Percentiles rank a stretch among this genome's conserved stretches.
These are phyloP conservation scores for Cucurbita moschata DNA, from an alignment of 306 rosid species.

Conservation along the genomic window DNA sequence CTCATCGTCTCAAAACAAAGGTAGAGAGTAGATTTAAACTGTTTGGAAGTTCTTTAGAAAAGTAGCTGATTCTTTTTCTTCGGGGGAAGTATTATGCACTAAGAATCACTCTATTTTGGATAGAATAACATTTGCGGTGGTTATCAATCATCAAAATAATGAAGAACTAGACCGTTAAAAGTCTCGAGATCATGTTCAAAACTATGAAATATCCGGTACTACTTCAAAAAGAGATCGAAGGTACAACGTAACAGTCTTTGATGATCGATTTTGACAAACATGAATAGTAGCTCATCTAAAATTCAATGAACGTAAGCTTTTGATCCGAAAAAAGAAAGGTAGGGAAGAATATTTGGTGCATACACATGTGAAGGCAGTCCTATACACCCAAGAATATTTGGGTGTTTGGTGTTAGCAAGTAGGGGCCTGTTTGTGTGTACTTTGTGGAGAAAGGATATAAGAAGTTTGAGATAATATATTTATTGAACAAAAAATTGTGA, in stretches of 20 bases:
- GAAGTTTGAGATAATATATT: not conserved
- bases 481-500: not conserved
- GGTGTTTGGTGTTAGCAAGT: slow-evolving; percentile 4
- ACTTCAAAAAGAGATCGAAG: not conserved
- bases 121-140: no score
- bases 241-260: not conserved
- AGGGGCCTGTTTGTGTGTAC: slow-evolving; percentile 16
- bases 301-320: no score
- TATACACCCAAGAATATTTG: not conserved
- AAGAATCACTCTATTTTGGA: no score
- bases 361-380: not conserved
- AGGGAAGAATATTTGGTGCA: slow-evolving; percentile 3
- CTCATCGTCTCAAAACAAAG: not conserved
- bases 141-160: no score
- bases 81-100: no score
- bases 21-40: no score
- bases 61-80: not conserved
- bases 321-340: no score
- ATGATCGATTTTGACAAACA: not conserved
- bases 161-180: no score
- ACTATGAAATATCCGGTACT: not conserved
- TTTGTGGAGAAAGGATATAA: not conserved
- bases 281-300: no score
- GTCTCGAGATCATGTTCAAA: not conserved
- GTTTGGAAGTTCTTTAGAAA: not conserved